phyloP scores from a whole-genome alignment of 2,329 filamentous ascomycete species.

The Aspergillus spinulosporus region DNA sequence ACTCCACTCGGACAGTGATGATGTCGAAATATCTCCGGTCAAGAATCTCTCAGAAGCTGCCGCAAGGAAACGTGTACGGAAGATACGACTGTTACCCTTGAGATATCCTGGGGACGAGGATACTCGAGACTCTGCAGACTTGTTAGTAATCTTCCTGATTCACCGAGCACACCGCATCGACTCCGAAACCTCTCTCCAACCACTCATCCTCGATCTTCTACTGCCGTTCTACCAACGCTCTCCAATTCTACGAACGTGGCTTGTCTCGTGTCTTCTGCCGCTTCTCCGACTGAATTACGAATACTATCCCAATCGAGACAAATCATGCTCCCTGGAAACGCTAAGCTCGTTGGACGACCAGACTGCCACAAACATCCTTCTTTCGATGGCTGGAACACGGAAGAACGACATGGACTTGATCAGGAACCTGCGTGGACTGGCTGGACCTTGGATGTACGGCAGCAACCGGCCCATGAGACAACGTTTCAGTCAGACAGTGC shows the following conservation, averaged over 20 bases:
- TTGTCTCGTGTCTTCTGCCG: conserved; percentile 60
- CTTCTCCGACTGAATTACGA: conserved; percentile 62
- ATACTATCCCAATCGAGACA: conserved; percentile 57
- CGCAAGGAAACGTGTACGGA: conserved; percentile 55
- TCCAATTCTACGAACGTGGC: conserved; percentile 57
- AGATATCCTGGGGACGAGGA: conserved; percentile 47
- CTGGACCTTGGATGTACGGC: conserved; percentile 66
- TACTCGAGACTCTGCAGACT: conserved; percentile 48
- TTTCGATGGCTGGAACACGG: conserved; percentile 45
- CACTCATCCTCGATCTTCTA: conserved; percentile 56
- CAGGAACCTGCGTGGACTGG: conserved; percentile 58
- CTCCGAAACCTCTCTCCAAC: conserved; percentile 57
- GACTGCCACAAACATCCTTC: conserved; percentile 55
- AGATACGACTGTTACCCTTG: conserved; percentile 54
- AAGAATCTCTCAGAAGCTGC: conserved; percentile 50
- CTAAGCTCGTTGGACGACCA: conserved; percentile 55
- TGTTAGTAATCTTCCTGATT: conserved; percentile 58
- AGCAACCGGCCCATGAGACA: conserved; percentile 56
- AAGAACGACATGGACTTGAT: conserved; percentile 44
- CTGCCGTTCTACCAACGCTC: conserved; percentile 58
- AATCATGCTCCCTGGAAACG: conserved; percentile 49
- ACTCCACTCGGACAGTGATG: conserved; percentile 27
- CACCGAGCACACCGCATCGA: conserved; percentile 63
- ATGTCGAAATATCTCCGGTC: conserved; percentile 51
- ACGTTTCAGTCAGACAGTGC: conserved; percentile 42